Base-by-base conservation (phyloP, 2,329 filamentous ascomycete species). In the Verticillium albo-atrum region DNA sequence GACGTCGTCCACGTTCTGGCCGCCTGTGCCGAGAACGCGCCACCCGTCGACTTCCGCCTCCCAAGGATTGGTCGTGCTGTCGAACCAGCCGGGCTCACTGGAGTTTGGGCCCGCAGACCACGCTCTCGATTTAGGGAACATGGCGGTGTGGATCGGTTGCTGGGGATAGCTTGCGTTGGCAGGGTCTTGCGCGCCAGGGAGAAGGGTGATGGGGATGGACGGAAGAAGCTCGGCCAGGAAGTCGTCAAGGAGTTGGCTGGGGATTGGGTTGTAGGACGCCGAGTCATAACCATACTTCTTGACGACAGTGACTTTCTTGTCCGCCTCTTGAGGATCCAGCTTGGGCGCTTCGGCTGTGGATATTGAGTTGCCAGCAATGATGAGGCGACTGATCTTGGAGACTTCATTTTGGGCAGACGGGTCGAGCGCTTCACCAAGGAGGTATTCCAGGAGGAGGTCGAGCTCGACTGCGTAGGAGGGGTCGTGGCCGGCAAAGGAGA, bases 221-320 rank as follows among this genome's bases (percentile, higher is more conserved):
- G 93, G 92, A 3, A 99, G 84, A 14, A 99, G 79, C 54, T 89
- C 83, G 1, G 89, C 80, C 34, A 99, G 83, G 72, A 97, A 95
- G 6, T 84, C 82, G 76, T 99, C 95, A 34, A 99, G 83, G 54
- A 91, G 88, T 59, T 89, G 86, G 3, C 91, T 92, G 1, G 95
- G 95, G 1, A 89, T 80, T 2, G 94, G 82, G 70, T 99, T 97
- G 79, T 97, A 99, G 1, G 89, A 76, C 58, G 89, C 88, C 60
- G 91, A 87, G 73, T 99, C 95, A 77, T 98, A 98, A 61, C 95
- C 94, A 75, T 97, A 98, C 71, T 96, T 97, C 73, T 92, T 96
- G 56, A 81, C 62, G n/a, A 55, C 26, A 4, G 56, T 75, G 2
- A 68, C 66, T 61, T 77, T 79, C 70, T 81, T 86, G 66, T 81